phyloP scores from a whole-genome alignment of 805 yeast species.

The Candida arabinofermentans region DNA sequence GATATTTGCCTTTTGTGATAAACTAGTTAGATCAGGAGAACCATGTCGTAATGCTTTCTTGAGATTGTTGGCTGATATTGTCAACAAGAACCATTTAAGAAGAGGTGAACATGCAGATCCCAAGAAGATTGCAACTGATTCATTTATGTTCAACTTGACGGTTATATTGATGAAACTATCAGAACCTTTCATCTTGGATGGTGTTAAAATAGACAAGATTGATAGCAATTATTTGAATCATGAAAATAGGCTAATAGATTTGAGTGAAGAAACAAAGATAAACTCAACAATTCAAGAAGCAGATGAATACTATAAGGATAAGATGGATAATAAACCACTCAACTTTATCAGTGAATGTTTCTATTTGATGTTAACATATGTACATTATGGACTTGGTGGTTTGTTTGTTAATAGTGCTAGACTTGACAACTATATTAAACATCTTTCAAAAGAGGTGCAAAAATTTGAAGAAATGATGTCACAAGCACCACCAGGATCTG shows the following conservation, averaged over 20 bases:
- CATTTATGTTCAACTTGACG: conserved; percentile 75
- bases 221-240: conserved; percentile 62
- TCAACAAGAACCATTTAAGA: conserved; percentile 83
- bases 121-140: conserved; percentile 65
- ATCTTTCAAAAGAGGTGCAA: conserved; percentile 50
- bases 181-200: conserved; percentile 71
- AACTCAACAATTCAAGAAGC: conserved; percentile 74
- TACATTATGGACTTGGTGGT: conserved; percentile 91
- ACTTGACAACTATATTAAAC: conserved; percentile 44
- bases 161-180: conserved; percentile 66
- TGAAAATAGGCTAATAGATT: conserved; percentile 52
- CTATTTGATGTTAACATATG: conserved; percentile 69
- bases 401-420: conserved; percentile 53
- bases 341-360: conserved; percentile 94
- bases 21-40: conserved; percentile 68
- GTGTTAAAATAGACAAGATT: conserved; percentile 70
- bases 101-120: conserved; percentile 79
- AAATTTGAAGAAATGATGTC: conserved; percentile 39
- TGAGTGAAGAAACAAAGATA: conserved; percentile 78
- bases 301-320: conserved; percentile 45
- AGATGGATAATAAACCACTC: conserved; percentile 33
- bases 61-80: conserved; percentile 63
- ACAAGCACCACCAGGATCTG: conserved; percentile 11
- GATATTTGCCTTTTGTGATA: conserved; percentile 66
- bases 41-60: conserved; percentile 61